Percentiles rank a stretch among this genome's conserved stretches.
Conservation (phyloP, 2,329 filamentous ascomycete genomes). For the Aspergillus sp. region DNA sequence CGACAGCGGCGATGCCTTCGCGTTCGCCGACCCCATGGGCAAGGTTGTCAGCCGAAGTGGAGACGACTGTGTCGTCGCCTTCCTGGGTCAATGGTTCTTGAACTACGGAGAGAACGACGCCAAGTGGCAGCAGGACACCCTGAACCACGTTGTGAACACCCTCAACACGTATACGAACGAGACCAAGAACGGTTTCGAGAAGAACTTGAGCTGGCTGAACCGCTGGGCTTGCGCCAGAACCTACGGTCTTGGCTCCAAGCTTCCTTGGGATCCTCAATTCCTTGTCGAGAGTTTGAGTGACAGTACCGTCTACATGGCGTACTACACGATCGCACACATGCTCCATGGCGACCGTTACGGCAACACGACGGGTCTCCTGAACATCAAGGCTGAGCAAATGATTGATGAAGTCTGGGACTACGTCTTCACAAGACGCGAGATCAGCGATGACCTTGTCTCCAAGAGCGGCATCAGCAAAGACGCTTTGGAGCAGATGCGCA, state of each 20-base stretch:
- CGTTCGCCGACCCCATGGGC: slow-evolving; percentile 89
- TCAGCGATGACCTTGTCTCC: slow-evolving; percentile 62
- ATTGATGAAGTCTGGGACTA: slow-evolving; percentile 96
- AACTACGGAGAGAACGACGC: slow-evolving; percentile 85
- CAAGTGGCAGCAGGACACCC: slow-evolving; percentile 74
- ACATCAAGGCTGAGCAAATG: slow-evolving; percentile 80
- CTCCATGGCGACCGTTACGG: slow-evolving; percentile 88
- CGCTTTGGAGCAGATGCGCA: slow-evolving; percentile 73
- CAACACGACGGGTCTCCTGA: slow-evolving; percentile 63
- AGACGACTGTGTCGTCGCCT: slow-evolving; percentile 88
- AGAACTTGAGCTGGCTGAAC: slow-evolving; percentile 86
- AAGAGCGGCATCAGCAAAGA: slow-evolving; percentile 70
- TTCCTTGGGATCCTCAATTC: slow-evolving; percentile 90
- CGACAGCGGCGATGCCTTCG: slow-evolving; percentile 75
- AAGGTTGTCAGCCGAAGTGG: slow-evolving; percentile 84
- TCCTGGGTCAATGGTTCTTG: slow-evolving; percentile 96
- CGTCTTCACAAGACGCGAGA: slow-evolving; percentile 74
- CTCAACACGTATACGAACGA: slow-evolving; percentile 79
- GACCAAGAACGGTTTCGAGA: slow-evolving; percentile 76
- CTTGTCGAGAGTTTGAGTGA: slow-evolving; percentile 91
- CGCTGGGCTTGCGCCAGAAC: slow-evolving; percentile 93
- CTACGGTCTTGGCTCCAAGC: slow-evolving; percentile 87
- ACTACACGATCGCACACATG: slow-evolving; percentile 59
- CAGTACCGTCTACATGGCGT: slow-evolving; percentile 78
- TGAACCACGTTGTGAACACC: slow-evolving; percentile 68